Evolutionary conservation across 768 basidiomycete species (phyloP).

Genomic region (Pleurotus platypus): DNA sequence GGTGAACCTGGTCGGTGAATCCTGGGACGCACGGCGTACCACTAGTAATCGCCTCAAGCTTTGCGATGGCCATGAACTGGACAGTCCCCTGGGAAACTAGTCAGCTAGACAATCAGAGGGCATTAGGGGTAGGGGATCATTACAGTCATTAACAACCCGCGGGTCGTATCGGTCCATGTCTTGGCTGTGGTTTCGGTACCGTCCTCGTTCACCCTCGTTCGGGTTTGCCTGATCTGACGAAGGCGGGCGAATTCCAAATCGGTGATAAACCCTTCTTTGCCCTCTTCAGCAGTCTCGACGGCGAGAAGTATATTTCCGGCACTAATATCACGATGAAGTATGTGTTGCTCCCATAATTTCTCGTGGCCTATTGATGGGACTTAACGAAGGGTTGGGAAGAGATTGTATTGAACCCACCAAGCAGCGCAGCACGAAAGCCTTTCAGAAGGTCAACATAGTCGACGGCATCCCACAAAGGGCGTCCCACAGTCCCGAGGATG

Average conservation of each 20-base stretch:
- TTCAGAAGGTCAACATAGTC: constrained; percentile 14
- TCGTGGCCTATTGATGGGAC: not conserved
- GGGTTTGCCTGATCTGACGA: not conserved
- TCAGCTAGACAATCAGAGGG: not conserved
- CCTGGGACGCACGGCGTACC: not conserved
- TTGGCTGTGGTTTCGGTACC: not conserved
- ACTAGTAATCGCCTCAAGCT: not conserved
- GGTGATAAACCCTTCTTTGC: constrained; percentile 3
- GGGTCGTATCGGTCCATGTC: not conserved
- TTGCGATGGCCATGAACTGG: constrained; percentile 5
- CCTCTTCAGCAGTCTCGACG: not conserved
- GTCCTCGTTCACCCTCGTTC: not conserved
- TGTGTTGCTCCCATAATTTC: not conserved
- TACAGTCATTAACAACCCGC: not conserved
- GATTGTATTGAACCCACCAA: constrained; percentile 6
- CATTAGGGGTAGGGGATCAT: not conserved
- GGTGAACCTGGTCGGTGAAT: not conserved
- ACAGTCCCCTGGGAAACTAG: not conserved
- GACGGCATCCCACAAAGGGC: constrained; percentile 15
- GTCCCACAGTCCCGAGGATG: constrained; percentile 12
- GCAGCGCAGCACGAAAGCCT: constrained; percentile 13
- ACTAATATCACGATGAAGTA: constrained; percentile 8
- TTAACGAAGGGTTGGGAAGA: too few species aligned
- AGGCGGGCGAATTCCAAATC: constrained; percentile 6
- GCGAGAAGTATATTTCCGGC: constrained; percentile 2